phyloP scores from a whole-genome alignment of 257 asterid species.

The Forsythia suspensa region DNA sequence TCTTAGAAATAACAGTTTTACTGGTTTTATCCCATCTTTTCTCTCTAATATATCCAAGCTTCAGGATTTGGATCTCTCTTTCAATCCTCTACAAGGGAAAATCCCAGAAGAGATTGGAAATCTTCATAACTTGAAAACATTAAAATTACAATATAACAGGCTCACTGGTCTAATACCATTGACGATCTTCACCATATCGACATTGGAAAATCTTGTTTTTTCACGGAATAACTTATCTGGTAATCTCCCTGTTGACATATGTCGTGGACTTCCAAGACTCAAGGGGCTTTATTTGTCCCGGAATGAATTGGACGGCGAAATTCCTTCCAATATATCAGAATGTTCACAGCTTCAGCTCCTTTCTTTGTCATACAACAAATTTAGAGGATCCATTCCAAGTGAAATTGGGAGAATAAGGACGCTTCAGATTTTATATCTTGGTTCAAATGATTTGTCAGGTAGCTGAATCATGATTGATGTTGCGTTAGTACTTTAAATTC shows the following conservation, averaged over 20 bases:
- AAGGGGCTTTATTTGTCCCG: not conserved
- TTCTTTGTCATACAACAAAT: slow-evolving; percentile 12
- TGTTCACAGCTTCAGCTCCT: slow-evolving; percentile 23
- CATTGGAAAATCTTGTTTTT: slow-evolving; percentile 15
- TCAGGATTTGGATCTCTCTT: slow-evolving; percentile 8
- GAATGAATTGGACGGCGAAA: slow-evolving; percentile 22
- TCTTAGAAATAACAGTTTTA: not conserved
- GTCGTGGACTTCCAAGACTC: slow-evolving; percentile 10
- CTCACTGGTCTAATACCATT: slow-evolving; percentile 25
- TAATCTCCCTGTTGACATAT: slow-evolving; percentile 11
- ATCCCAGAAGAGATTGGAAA: slow-evolving; percentile 3
- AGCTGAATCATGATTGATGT: not conserved
- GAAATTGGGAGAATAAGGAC: slow-evolving; percentile 15
- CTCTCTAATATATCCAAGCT: slow-evolving; percentile 23
- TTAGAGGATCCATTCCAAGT: slow-evolving; percentile 23
- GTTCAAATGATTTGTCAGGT: slow-evolving; percentile 14
- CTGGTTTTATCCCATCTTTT: slow-evolving; percentile 12
- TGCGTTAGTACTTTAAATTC: too few relatives aligned
- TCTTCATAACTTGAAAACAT: not conserved
- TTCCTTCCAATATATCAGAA: slow-evolving; percentile 26
- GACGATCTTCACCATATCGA: slow-evolving; percentile 23
- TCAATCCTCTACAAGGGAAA: slow-evolving; percentile 20
- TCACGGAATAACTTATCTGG: slow-evolving; percentile 16
- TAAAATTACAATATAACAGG: not conserved
- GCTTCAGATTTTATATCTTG: slow-evolving; percentile 12